Evolutionary conservation across 176 grass and related monocot genomes (phyloP).

Genomic region (Hyparrhenia diplandra): DNA sequence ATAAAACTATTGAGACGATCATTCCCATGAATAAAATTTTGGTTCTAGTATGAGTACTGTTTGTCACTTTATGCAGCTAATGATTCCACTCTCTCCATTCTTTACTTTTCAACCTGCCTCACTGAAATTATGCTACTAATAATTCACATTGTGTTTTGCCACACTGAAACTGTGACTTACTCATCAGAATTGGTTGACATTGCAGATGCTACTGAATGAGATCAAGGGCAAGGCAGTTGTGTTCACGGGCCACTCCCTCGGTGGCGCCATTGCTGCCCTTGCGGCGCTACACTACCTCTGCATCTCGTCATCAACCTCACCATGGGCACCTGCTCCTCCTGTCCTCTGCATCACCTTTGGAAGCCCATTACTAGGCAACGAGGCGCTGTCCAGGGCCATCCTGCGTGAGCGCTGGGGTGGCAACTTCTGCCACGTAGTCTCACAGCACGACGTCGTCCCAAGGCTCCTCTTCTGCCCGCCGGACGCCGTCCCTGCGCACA

Average conservation of each 20-base stretch:
- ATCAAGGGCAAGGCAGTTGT: constrained; percentile 72
- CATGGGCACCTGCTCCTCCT: constrained; percentile 23
- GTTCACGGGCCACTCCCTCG: constrained; percentile 84
- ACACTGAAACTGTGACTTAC: background rate
- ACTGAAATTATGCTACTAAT: background rate
- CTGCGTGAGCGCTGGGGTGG: constrained; percentile 68
- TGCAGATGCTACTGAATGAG: constrained; percentile 64
- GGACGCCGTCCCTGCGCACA: constrained; percentile 10
- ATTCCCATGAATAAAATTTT: background rate
- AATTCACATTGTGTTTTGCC: no score
- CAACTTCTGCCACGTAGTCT: constrained; percentile 76
- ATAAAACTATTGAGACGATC: background rate
- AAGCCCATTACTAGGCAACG: constrained; percentile 71
- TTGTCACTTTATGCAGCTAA: constrained; percentile 1
- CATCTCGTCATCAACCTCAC: constrained; percentile 42
- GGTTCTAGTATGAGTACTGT: background rate
- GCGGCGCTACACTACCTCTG: constrained; percentile 72
- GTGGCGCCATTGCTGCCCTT: constrained; percentile 63
- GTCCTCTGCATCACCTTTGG: constrained; percentile 84
- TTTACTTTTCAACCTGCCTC: background rate
- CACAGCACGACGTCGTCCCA: constrained; percentile 72
- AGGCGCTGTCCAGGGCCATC: constrained; percentile 58
- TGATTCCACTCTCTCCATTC: background rate
- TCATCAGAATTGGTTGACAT: background rate
- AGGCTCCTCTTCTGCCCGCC: constrained; percentile 83